Evolutionary conservation across 2,329 filamentous ascomycete genomes (phyloP).

Genomic region (Ceratocystis eucalypticola): DNA sequence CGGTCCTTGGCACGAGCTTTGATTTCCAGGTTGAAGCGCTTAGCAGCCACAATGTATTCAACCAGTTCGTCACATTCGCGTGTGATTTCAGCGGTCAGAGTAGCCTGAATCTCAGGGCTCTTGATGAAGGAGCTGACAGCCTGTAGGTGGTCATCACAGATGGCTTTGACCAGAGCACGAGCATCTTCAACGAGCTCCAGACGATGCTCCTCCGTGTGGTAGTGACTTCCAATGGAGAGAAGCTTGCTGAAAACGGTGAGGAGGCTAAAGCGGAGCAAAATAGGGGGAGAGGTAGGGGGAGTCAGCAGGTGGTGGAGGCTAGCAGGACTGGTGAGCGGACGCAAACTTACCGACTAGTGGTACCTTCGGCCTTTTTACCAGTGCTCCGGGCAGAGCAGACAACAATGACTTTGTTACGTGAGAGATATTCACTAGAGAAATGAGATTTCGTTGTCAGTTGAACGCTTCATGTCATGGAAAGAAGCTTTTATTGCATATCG

Average conservation of each 20-base stretch:
- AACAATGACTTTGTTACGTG: conserved; percentile 65
- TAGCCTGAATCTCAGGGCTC: conserved; percentile 41
- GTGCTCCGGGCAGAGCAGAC: conserved; percentile 93
- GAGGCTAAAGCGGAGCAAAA: conserved; percentile 27
- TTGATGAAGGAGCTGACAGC: conserved; percentile 53
- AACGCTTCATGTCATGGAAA: too few species aligned
- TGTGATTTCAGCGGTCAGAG: conserved; percentile 54
- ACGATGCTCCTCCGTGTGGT: conserved; percentile 40
- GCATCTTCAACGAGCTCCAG: conserved; percentile 48
- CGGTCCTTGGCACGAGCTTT: conserved; percentile 69
- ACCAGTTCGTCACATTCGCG: conserved; percentile 67
- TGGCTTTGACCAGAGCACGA: conserved; percentile 61
- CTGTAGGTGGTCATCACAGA: conserved; percentile 67
- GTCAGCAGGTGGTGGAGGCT: neutral
- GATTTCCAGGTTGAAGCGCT: conserved; percentile 58
- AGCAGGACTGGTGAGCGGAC: neutral
- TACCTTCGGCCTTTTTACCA: conserved; percentile 86
- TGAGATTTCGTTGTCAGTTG: neutral
- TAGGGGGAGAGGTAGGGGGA: neutral
- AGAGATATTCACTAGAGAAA: conserved; percentile 30
- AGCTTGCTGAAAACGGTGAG: conserved; percentile 48
- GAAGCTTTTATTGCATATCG: too few species aligned
- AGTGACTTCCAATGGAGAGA: conserved; percentile 38
- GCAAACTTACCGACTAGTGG: conserved; percentile 71
- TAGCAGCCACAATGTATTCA: conserved; percentile 54